Evolutionary conservation across 345 rosid species (phyloP).

Genomic region (Eucalyptus pauciflora): DNA sequence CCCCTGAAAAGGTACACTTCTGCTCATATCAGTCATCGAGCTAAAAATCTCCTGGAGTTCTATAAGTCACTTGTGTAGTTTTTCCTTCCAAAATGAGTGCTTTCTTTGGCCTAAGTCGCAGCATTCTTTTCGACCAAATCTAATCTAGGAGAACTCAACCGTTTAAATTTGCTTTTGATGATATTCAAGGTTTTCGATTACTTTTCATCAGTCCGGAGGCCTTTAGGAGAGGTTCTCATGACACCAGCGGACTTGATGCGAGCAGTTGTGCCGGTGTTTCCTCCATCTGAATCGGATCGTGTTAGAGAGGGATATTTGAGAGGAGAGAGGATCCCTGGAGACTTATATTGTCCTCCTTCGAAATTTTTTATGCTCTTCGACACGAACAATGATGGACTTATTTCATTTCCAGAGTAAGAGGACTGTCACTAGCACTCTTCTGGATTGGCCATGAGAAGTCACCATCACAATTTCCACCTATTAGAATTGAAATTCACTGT

Average conservation of each 20-base stretch:
- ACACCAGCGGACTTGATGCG: slow-evolving; percentile 57
- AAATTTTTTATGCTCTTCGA: slow-evolving; percentile 67
- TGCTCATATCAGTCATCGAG: not conserved
- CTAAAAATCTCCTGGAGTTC: not conserved
- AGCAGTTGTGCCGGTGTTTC: slow-evolving; percentile 69
- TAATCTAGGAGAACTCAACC: not conserved
- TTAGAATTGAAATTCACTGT: not conserved
- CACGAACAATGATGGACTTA: slow-evolving; percentile 43
- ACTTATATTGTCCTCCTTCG: slow-evolving; percentile 43
- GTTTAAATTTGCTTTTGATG: not conserved
- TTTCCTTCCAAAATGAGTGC: not conserved
- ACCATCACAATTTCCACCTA: not conserved
- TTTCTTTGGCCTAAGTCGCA: not conserved
- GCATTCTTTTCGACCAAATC: not conserved
- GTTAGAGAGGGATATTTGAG: slow-evolving; percentile 44
- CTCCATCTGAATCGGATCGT: slow-evolving; percentile 46
- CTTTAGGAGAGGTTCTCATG: slow-evolving; percentile 49
- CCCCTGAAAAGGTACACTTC: slow-evolving; percentile 51
- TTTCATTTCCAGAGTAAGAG: slow-evolving; percentile 58
- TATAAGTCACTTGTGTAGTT: not conserved
- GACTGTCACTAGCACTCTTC: not conserved
- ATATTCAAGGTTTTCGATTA: slow-evolving; percentile 41
- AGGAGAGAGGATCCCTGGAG: slow-evolving; percentile 37
- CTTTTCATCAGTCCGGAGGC: slow-evolving; percentile 31
- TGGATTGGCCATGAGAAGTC: not conserved